phyloP scores from a whole-genome alignment of 1,284 basidiomycete species.

The Rhodofomes roseus region DNA sequence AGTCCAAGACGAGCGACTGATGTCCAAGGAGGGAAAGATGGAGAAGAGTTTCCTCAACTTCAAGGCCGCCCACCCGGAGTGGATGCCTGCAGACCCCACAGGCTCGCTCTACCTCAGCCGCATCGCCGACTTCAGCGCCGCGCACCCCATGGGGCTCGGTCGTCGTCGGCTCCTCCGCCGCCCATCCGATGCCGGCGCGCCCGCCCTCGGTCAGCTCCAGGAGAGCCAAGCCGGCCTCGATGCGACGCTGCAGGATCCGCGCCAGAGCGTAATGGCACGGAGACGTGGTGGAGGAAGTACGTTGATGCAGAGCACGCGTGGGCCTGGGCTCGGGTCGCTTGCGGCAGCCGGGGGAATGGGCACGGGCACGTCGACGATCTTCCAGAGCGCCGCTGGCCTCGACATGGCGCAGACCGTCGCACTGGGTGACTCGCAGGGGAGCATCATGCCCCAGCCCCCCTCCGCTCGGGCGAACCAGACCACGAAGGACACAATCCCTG shows the following conservation, averaged over 20 bases:
- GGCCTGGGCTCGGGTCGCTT: constrained; percentile 10
- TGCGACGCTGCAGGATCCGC: constrained; percentile 10
- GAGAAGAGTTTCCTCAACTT: constrained; percentile 97
- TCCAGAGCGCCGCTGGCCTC: constrained; percentile 35
- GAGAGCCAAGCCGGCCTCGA: constrained; percentile 16
- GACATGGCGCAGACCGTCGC: constrained; percentile 64
- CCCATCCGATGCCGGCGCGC: constrained; percentile 8
- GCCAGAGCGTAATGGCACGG: not conserved
- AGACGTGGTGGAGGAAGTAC: constrained; percentile 25
- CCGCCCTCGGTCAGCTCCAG: constrained; percentile 1
- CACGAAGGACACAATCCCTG: constrained; percentile 29
- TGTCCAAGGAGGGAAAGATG: constrained; percentile 94
- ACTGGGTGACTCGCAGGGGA: constrained; percentile 70
- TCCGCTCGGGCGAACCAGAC: constrained; percentile 5
- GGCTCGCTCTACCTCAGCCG: constrained; percentile 83
- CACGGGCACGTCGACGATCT: constrained; percentile 38
- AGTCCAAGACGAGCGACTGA: constrained; percentile 66
- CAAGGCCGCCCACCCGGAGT: constrained; percentile 93
- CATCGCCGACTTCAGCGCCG: constrained; percentile 67
- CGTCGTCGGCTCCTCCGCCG: constrained; percentile 23
- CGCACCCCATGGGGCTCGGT: constrained; percentile 27
- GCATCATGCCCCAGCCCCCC: constrained; percentile 25
- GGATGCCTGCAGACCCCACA: constrained; percentile 85
- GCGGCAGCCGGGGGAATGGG: constrained; percentile 6
- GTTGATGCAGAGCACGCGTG: constrained; percentile 24